Evolutionary conservation across 257 asterid genomes (phyloP), one percentile per base, ranked within the genome.

Genomic region (Avicennia marina): DNA sequence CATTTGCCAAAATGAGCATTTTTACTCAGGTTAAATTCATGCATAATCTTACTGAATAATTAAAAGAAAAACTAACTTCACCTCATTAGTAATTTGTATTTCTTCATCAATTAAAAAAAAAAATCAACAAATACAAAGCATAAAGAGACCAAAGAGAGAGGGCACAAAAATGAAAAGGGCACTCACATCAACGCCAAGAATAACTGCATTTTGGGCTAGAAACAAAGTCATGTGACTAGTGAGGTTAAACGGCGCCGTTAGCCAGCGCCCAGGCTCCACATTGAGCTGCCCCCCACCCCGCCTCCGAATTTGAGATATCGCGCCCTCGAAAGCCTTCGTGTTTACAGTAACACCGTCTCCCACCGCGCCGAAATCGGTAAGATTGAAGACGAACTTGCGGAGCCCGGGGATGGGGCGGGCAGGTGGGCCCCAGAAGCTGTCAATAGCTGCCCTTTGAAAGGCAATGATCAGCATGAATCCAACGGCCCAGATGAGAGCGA

Each of bases 231-330:
- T 79, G 59, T 81, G 84, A 54, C 95, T 89, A 7, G 97, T 89
- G 70, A 89, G 95, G 68, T 89, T 89, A 55, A 89, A 84, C 42
- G 97, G 97, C 65, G 90, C 95, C 51, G 95, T 89, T 2, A 89
- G 94, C 95, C 97, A 89, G 16, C 70, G 53, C 12, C 97, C 97
- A 5, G 83, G 70, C 50, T 62, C 73, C 27, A 89, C 94, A 57
- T 89, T 89, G 34, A 89, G 95, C 90, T 89, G 97, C 7, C 97
- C 97, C 0, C 95, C 95, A 45, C 97, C 97, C 4, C 71, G 79
- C 52, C 58, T 75, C 48, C 61, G 75, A 13, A 89, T 80, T 53
- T 78, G 88, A 63, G 67, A 77, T n/a, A 89, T 58, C 19, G 95
- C 97, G 73, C 59, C 77, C 78, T 86, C 85, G 53, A 89, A 89